These are phyloP conservation scores for Lasiodiplodia theobromae DNA, from an alignment of 2,329 filamentous ascomycete species.

Conservation along the genomic window DNA sequence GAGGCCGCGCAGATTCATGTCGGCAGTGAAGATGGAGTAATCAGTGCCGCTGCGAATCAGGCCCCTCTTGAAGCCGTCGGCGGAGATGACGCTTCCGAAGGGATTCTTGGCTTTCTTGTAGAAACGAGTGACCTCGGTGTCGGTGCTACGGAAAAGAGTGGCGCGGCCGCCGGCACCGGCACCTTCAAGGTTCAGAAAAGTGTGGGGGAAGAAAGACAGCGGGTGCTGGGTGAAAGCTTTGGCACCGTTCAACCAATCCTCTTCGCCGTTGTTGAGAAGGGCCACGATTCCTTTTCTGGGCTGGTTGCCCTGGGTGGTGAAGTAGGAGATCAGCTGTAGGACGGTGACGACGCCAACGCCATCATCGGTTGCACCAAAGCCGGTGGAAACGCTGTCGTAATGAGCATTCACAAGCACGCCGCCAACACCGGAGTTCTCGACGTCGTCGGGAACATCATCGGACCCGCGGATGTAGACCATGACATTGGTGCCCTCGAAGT, in stretches of 20 bases:
- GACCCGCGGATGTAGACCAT: slow-evolving; percentile 88
- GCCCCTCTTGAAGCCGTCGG: slow-evolving; percentile 82
- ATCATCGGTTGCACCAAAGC: slow-evolving; percentile 92
- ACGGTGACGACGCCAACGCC: slow-evolving; percentile 88
- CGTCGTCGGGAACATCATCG: slow-evolving; percentile 65
- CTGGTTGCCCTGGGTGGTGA: slow-evolving; percentile 73
- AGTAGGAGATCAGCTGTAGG: slow-evolving; percentile 86
- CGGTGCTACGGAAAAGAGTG: slow-evolving; percentile 85
- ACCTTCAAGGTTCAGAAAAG: slow-evolving; percentile 93
- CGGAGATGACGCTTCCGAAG: slow-evolving; percentile 82
- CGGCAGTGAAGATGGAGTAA: slow-evolving; percentile 80
- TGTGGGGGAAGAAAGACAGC: slow-evolving; percentile 78
- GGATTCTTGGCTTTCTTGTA: slow-evolving; percentile 77
- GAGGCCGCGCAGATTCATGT: slow-evolving; percentile 82
- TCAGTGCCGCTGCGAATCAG: slow-evolving; percentile 87
- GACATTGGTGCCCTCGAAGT: slow-evolving; percentile 93
- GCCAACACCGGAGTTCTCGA: slow-evolving; percentile 54
- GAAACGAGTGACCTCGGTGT: slow-evolving; percentile 81
- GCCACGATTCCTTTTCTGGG: slow-evolving; percentile 83
- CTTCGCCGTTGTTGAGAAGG: slow-evolving; percentile 93
- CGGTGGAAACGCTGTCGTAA: slow-evolving; percentile 91
- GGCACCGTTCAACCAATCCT: slow-evolving; percentile 89
- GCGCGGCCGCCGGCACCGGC: slow-evolving; percentile 91
- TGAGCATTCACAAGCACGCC: slow-evolving; percentile 94
- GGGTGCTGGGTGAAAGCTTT: slow-evolving; percentile 84